A percentile compares a stretch with the other conserved stretches of the same genome.
Evolutionary conservation across 2,329 filamentous ascomycete species (phyloP).

Genomic region (Diaporthe sp.): DNA sequence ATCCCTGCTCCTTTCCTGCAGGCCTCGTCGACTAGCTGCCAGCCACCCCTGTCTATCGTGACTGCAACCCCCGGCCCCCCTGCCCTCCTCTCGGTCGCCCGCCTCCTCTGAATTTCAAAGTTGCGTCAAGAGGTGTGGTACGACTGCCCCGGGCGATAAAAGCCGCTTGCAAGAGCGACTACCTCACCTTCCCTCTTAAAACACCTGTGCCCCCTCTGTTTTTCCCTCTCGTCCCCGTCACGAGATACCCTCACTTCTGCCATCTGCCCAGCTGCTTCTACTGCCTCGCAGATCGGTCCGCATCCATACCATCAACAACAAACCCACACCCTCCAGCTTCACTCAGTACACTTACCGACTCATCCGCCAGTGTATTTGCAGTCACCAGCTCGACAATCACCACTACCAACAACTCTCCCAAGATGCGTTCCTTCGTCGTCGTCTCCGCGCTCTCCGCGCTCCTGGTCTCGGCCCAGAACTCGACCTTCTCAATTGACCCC

Average conservation of each 20-base stretch:
- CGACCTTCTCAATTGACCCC: conserved; percentile 57
- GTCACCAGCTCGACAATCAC: conserved; percentile 4
- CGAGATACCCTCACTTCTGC: conserved; percentile 22
- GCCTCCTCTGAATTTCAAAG: conserved; percentile 31
- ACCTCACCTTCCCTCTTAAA: conserved; percentile 34
- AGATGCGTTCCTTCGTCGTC: conserved; percentile 59
- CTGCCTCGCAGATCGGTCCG: neutral
- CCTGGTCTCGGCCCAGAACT: conserved; percentile 61
- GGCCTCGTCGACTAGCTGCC: conserved; percentile 29
- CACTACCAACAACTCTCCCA: conserved; percentile 42
- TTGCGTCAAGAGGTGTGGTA: conserved; percentile 25
- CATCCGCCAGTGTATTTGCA: neutral
- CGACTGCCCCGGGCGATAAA: conserved; percentile 34
- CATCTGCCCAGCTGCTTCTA: neutral
- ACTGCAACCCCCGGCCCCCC: conserved; percentile 20
- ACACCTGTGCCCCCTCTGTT: conserved; percentile 22
- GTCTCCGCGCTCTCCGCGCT: conserved; percentile 61
- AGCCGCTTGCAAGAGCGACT: conserved; percentile 15
- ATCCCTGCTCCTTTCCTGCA: conserved; percentile 35
- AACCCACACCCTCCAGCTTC: conserved; percentile 12
- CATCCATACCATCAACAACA: conserved; percentile 18
- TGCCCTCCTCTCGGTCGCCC: conserved; percentile 8
- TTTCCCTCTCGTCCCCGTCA: neutral
- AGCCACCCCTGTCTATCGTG: conserved; percentile 37
- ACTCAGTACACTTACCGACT: conserved; percentile 17